phyloP scores from a whole-genome alignment of 768 basidiomycete genomes.

The Mycena maculata region DNA sequence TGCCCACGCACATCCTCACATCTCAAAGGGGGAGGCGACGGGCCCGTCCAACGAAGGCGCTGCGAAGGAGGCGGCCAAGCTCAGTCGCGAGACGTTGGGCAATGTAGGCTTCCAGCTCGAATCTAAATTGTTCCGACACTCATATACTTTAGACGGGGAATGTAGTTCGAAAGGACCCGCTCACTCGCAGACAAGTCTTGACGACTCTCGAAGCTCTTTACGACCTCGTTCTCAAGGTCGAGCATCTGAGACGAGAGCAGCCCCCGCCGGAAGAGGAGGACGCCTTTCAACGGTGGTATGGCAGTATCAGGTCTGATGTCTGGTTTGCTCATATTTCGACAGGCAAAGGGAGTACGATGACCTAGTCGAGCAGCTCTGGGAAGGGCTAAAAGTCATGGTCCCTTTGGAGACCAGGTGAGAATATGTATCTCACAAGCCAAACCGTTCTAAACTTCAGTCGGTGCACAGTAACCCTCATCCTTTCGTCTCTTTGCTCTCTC shows the following conservation, averaged over 20 bases:
- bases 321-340: constrained; percentile 4
- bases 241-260: constrained; percentile 86
- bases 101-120: constrained; percentile 51
- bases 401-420: constrained; percentile 92
- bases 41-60: constrained; percentile 61
- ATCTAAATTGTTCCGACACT: not conserved
- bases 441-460: not conserved
- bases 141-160: constrained; percentile 62
- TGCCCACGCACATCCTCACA: constrained; percentile 60
- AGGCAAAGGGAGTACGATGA: constrained; percentile 71
- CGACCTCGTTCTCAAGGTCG: constrained; percentile 84
- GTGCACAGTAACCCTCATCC: constrained; percentile 87
- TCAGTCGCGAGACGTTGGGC: constrained; percentile 79
- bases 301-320: constrained; percentile 15
- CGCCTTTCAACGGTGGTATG: constrained; percentile 58
- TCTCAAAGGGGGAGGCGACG: constrained; percentile 65
- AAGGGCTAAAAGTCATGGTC: constrained; percentile 84
- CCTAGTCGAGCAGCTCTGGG: constrained; percentile 81
- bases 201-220: constrained; percentile 86
- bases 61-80: constrained; percentile 78
- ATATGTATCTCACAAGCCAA: not conserved
- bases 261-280: constrained; percentile 72
- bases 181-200: constrained; percentile 83
- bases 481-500: constrained; percentile 90
- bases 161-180: constrained; percentile 74